These are phyloP conservation scores for Wallemia ichthyophaga DNA, from an alignment of 1,284 basidiomycete genomes.

Conservation along the genomic window DNA sequence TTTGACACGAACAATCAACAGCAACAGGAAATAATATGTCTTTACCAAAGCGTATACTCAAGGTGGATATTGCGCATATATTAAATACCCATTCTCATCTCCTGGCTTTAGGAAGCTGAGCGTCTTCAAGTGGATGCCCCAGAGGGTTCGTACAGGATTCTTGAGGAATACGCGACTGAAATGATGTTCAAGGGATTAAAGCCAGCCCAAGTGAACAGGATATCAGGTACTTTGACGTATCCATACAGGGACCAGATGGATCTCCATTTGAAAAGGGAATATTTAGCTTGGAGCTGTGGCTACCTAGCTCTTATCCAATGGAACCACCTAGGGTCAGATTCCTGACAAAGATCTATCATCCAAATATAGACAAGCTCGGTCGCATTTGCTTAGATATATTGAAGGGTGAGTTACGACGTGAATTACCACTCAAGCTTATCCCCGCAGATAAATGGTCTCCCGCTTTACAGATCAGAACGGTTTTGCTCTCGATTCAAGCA, in stretches of 20 bases:
- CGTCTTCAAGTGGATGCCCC: background rate
- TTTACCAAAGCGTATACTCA: background rate
- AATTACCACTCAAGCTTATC: background rate
- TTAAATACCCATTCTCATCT: background rate
- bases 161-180: too few species aligned
- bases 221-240: conserved; percentile 91
- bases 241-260: conserved; percentile 71
- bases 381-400: conserved; percentile 93
- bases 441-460: conserved; percentile 86
- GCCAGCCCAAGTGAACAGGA: conserved; percentile 91
- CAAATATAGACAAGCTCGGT: conserved; percentile 99
- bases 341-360: conserved; percentile 98
- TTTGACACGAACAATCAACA: too few species aligned
- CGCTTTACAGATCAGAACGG: conserved; percentile 87
- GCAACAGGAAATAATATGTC: too few species aligned
- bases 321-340: conserved; percentile 94
- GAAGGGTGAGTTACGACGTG: conserved; percentile 30
- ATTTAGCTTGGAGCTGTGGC: conserved; percentile 84
- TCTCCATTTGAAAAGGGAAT: conserved; percentile 82
- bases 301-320: conserved; percentile 98
- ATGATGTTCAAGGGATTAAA: conserved; percentile 31
- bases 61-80: background rate
- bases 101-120: background rate
- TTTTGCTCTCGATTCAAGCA: conserved; percentile 84
- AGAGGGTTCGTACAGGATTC: background rate